Evolutionary conservation across 2,329 filamentous ascomycete genomes (phyloP).

Genomic region (Ceratocystis diversiconidia): DNA sequence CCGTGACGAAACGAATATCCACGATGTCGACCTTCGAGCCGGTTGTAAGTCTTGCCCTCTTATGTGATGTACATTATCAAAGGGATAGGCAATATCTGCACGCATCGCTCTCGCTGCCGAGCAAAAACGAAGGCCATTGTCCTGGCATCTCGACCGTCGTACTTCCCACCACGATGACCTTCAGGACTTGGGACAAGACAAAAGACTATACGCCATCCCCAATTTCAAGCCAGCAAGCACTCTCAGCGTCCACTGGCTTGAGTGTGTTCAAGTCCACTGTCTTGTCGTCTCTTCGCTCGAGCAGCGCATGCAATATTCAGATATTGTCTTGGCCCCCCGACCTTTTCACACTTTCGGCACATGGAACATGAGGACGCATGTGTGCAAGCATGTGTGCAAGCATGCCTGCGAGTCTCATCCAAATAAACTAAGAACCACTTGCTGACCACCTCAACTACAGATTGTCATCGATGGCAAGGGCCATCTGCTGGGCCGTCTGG

Average conservation of each 20-base stretch:
- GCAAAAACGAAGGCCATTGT: not conserved
- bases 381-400: not conserved
- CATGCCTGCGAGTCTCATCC: not conserved
- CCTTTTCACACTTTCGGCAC: not conserved
- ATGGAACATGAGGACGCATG: not conserved
- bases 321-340: not conserved
- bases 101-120: conserved; percentile 7
- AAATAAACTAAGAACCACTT: not conserved
- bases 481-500: conserved; percentile 97
- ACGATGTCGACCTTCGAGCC: conserved; percentile 57
- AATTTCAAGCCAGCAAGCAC: not conserved
- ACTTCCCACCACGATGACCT: conserved; percentile 4
- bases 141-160: not conserved
- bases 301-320: conserved; percentile 7
- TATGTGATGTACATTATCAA: not conserved
- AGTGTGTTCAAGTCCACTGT: not conserved
- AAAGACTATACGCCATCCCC: not conserved
- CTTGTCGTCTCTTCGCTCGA: not conserved
- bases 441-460: conserved; percentile 34
- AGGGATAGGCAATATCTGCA: conserved; percentile 11
- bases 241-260: not conserved
- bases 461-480: conserved; percentile 99
- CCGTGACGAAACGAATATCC: conserved; percentile 28
- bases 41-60: conserved; percentile 44
- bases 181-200: not conserved